phyloP scores from a whole-genome alignment of 2,329 filamentous ascomycete genomes.

The Phaeosphaeriaceae sp. region DNA sequence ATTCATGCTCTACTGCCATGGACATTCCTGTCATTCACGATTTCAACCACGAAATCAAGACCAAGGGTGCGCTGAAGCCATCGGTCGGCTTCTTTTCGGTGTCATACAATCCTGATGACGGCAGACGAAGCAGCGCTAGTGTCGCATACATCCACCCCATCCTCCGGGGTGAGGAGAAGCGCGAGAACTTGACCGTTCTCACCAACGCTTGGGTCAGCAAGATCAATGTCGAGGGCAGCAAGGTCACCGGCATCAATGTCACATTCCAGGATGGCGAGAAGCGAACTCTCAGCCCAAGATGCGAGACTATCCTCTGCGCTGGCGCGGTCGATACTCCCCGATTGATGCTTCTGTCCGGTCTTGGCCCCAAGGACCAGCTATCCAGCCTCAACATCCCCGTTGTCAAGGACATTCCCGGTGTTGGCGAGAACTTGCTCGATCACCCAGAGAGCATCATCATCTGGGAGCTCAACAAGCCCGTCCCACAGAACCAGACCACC shows the following conservation, averaged over 20 bases:
- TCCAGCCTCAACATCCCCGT: conserved; percentile 58
- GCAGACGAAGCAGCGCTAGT: conserved; percentile 81
- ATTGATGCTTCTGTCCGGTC: conserved; percentile 61
- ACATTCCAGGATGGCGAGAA: conserved; percentile 67
- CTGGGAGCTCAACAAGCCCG: conserved; percentile 81
- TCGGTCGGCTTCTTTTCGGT: conserved; percentile 91
- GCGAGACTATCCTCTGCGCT: conserved; percentile 80
- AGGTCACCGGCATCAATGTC: conserved; percentile 76
- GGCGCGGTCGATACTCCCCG: conserved; percentile 84
- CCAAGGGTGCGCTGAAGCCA: conserved; percentile 73
- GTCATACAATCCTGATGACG: conserved; percentile 88
- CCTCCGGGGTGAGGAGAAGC: conserved; percentile 79
- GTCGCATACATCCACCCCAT: conserved; percentile 95
- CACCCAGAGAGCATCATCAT: conserved; percentile 72
- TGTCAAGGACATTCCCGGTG: conserved; percentile 66
- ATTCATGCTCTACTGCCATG: conserved; percentile 78
- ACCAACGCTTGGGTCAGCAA: conserved; percentile 89
- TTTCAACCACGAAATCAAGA: conserved; percentile 84
- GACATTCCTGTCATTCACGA: conserved; percentile 82
- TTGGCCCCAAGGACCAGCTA: conserved; percentile 58
- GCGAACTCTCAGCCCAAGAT: conserved; percentile 65
- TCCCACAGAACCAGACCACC: conserved; percentile 80
- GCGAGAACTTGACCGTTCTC: conserved; percentile 83
- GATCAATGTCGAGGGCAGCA: conserved; percentile 73
- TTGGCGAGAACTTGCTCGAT: conserved; percentile 70